Evolutionary conservation across 1,284 basidiomycete genomes (phyloP).

Genomic region (Sanghuangporus baumii): DNA sequence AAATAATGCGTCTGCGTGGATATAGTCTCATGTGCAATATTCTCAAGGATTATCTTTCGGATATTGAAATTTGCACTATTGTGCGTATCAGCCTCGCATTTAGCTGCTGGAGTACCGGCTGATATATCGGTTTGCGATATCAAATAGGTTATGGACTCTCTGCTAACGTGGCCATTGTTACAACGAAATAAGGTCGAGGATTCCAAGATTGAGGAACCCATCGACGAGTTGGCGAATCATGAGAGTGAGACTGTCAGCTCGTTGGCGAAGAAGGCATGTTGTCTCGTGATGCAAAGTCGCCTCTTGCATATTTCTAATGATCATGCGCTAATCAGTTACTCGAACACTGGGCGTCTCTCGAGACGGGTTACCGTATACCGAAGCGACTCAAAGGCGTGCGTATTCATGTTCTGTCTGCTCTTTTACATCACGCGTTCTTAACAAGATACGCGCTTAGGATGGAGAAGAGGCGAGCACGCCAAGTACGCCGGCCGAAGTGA

Average conservation of each 20-base stretch:
- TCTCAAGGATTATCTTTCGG: constrained; percentile 72
- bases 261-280: constrained; percentile 53
- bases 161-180: constrained; percentile 79
- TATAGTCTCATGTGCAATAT: constrained; percentile 91
- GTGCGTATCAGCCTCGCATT: constrained; percentile 30
- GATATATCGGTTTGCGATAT: constrained; percentile 1
- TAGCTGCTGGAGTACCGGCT: not conserved
- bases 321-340: constrained; percentile 42
- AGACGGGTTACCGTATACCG: constrained; percentile 81
- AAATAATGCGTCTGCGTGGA: constrained; percentile 90
- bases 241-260: constrained; percentile 52
- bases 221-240: constrained; percentile 50
- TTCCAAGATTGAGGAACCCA: constrained; percentile 68
- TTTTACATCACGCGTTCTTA: constrained; percentile 18
- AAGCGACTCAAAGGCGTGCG: constrained; percentile 51
- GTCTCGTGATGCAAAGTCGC: not conserved
- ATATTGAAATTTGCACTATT: constrained; percentile 66
- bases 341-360: constrained; percentile 70
- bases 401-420: constrained; percentile 18
- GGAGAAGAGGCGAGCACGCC: constrained; percentile 23
- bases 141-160: constrained; percentile 65
- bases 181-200: constrained; percentile 93
- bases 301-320: not conserved
- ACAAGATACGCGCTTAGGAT: constrained; percentile 20
- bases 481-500: constrained; percentile 16